Evolutionary conservation across 2,329 filamentous ascomycete species (phyloP).

Genomic region (Alternaria brassicicola): DNA sequence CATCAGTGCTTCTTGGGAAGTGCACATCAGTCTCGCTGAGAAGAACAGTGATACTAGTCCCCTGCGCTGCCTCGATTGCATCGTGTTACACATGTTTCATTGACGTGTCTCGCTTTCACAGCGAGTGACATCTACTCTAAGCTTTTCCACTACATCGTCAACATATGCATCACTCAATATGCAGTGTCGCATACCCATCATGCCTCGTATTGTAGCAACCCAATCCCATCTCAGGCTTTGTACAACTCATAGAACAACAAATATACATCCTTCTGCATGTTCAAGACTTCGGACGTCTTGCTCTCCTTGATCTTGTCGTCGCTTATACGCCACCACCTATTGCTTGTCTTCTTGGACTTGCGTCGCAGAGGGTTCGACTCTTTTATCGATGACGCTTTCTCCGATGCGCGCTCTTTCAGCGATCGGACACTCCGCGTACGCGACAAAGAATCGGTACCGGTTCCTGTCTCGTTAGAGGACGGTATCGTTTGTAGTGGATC

Average conservation of each 20-base stretch:
- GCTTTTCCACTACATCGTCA: not conserved
- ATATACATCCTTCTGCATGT: constrained; percentile 96
- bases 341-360: constrained; percentile 63
- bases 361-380: constrained; percentile 56
- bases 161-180: not conserved
- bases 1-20: not conserved
- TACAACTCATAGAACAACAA: constrained; percentile 94
- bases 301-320: constrained; percentile 96
- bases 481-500: constrained; percentile 26
- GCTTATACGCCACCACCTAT: constrained; percentile 97
- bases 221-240: constrained; percentile 13
- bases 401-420: constrained; percentile 41
- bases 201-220: not conserved
- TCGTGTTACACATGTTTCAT: not conserved
- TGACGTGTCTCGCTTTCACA: not conserved
- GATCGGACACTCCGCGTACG: constrained; percentile 38
- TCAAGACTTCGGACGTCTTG: constrained; percentile 87
- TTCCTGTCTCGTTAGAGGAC: constrained; percentile 19
- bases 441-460: constrained; percentile 23
- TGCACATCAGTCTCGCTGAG: not conserved
- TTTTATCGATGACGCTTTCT: constrained; percentile 52
- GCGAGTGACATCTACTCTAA: not conserved
- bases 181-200: not conserved
- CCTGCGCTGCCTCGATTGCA: not conserved
- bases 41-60: too few species aligned